Conservation (phyloP, 306 rosid species). For the Gastrolobium bilobum region DNA sequence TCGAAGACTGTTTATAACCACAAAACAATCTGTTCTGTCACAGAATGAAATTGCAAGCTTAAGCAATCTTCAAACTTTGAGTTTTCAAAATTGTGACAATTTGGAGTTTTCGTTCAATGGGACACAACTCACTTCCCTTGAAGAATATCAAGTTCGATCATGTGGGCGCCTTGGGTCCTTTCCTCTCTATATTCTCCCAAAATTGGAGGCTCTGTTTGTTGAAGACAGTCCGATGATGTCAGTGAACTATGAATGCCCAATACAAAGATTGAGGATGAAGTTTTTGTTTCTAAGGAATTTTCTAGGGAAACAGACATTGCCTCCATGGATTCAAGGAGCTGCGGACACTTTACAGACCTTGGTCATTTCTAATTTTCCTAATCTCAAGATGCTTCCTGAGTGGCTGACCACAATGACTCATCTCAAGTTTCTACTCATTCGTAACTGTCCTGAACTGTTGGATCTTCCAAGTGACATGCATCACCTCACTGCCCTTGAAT, state of each 20-base stretch:
- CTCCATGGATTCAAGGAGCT: constrained; percentile 6
- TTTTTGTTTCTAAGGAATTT: neutral
- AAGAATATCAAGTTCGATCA: neutral
- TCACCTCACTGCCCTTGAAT: neutral
- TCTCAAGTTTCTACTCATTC: neutral
- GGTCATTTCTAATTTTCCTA: neutral
- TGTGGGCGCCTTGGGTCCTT: neutral
- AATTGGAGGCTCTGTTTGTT: neutral
- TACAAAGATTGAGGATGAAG: neutral
- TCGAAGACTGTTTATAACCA: constrained; percentile 18
- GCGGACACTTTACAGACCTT: neutral
- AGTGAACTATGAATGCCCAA: neutral
- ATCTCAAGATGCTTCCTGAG: constrained; percentile 22
- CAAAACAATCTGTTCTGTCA: neutral
- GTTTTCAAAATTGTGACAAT: neutral
- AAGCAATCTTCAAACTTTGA: neutral
- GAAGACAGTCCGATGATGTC: no score
- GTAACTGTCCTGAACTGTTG: neutral
- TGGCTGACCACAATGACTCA: neutral
- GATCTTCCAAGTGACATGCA: neutral
- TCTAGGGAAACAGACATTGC: neutral
- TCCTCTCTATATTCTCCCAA: neutral
- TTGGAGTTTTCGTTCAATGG: neutral
- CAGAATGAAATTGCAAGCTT: neutral
- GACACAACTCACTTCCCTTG: neutral